These are phyloP conservation scores for Suillus lakei DNA, from an alignment of 768 basidiomycete species.

Conservation along the genomic window DNA sequence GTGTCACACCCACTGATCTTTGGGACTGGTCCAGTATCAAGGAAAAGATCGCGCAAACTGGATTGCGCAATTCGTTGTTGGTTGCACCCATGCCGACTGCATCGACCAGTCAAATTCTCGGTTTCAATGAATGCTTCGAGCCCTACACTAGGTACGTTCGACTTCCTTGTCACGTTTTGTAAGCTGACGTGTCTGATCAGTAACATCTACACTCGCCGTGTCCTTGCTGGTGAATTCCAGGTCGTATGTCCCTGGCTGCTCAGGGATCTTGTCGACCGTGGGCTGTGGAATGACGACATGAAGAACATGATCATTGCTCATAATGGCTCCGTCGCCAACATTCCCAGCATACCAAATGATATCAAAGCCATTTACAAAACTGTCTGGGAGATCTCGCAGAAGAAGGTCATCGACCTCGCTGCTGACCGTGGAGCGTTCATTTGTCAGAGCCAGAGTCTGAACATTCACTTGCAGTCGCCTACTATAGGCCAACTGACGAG, in stretches of 20 bases:
- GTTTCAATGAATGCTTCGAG: slow-evolving; percentile 99
- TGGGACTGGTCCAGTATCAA: slow-evolving; percentile 96
- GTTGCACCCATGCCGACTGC: slow-evolving; percentile 99
- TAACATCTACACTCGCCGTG: slow-evolving; percentile 98
- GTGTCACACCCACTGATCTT: slow-evolving; percentile 82
- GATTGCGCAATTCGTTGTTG: slow-evolving; percentile 89
- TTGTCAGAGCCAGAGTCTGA: slow-evolving; percentile 94
- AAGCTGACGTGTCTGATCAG: slow-evolving; percentile 43
- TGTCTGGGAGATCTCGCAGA: slow-evolving; percentile 99
- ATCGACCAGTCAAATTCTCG: slow-evolving; percentile 96
- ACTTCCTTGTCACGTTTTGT: background rate
- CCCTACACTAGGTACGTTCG: slow-evolving; percentile 87
- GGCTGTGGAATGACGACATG: slow-evolving; percentile 98
- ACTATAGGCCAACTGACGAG: slow-evolving; percentile 91
- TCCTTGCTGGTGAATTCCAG: slow-evolving; percentile 99
- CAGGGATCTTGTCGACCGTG: slow-evolving; percentile 94
- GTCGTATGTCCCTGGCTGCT: slow-evolving; percentile 99
- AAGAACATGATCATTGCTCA: slow-evolving; percentile 99
- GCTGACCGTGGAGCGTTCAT: slow-evolving; percentile 99
- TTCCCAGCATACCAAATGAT: slow-evolving; percentile 85
- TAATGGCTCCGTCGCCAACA: slow-evolving; percentile 87
- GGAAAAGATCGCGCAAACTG: slow-evolving; percentile 79
- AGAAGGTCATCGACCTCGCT: slow-evolving; percentile 96
- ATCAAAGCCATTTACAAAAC: slow-evolving; percentile 99
- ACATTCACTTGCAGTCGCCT: slow-evolving; percentile 89